Conservation (phyloP, 2,329 filamentous ascomycete genomes). For the Colletotrichum sp. region DNA sequence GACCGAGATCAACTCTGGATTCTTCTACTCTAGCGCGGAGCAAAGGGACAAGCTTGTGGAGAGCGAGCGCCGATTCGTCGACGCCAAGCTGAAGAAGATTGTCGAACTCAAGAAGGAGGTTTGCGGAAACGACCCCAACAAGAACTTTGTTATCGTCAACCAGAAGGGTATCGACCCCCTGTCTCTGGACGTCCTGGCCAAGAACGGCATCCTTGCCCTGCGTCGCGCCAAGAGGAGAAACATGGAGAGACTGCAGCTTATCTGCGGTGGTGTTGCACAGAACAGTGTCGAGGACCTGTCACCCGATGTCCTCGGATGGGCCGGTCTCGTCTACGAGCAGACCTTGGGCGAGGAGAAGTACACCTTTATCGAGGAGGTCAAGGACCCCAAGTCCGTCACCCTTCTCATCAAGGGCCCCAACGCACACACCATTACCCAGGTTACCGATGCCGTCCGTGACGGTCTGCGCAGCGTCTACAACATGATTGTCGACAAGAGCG, state of each 20-base stretch:
- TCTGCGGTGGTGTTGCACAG: constrained; percentile 89
- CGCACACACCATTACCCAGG: constrained; percentile 93
- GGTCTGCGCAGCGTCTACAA: constrained; percentile 97
- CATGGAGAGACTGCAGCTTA: constrained; percentile 96
- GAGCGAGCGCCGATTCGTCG: constrained; percentile 93
- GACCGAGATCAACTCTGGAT: constrained; percentile 97
- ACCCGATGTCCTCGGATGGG: constrained; percentile 91
- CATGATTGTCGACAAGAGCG: constrained; percentile 97
- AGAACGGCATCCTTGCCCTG: constrained; percentile 96
- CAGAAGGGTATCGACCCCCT: constrained; percentile 99
- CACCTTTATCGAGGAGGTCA: constrained; percentile 98
- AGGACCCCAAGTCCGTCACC: constrained; percentile 97
- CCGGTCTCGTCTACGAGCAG: constrained; percentile 95
- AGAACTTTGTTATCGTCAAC: constrained; percentile 97
- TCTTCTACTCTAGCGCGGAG: constrained; percentile 97
- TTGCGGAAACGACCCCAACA: constrained; percentile 90
- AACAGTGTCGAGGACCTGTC: constrained; percentile 96
- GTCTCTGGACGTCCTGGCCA: constrained; percentile 92
- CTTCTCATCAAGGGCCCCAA: constrained; percentile 98
- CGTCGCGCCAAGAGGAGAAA: constrained; percentile 96
- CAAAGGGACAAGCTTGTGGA: constrained; percentile 98
- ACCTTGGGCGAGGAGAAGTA: constrained; percentile 98
- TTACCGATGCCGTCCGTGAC: constrained; percentile 95
- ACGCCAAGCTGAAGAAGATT: constrained; percentile 96
- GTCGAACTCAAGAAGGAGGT: constrained; percentile 98